Evolutionary conservation across 1,284 basidiomycete genomes (phyloP), one percentile per base, ranked within the genome.

Genomic region (Microbotryomycetes sp.): DNA sequence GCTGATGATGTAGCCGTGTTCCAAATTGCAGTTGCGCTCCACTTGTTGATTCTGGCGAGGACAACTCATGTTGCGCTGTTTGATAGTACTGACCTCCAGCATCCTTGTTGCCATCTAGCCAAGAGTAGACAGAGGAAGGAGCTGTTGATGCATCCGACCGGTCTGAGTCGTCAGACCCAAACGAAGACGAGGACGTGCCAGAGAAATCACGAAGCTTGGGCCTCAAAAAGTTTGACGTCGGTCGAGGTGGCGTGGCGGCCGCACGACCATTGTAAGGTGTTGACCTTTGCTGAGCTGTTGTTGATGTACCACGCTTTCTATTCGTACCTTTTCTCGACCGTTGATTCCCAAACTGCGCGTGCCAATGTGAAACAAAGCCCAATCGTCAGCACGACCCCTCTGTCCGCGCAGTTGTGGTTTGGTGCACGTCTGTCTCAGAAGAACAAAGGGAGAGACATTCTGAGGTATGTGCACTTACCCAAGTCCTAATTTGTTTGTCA

Each of bases 401-500:
- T n/a, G 36, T 42, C 36, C 9, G 36, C 36, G 36, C 36, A 42
- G 12, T n/a, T n/a, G n/a, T n/a, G n/a, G 36, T 9, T 42, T 42
- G 12, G 36, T 42, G 12, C 36, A 9, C 19, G 36, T 19, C 12
- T 42, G 36, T 42, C 36, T 42, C 36, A 19, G 36, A 19, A 42
- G 36, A 42, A 42, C 36, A 42, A 42, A 12, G 36, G 36, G 36
- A n/a, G n/a, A n/a, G n/a, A n/a, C n/a, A n/a, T n/a, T n/a, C n/a
- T n/a, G n/a, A n/a, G n/a, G 6, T 15, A 36, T 9, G 6, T 1
- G n/a, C 6, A 48, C 60, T 23, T 32, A 62, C 62, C 56, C 56
- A 59, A 5, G 58, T 59, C 3, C 48, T 31, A 12, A 67, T 36
- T 54, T 67, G 66, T 56, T 54, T 52, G 31, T 50, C 56, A 3